Base-by-base conservation (phyloP, 1,284 basidiomycete species). In the Gastroboletus turbinatus region DNA sequence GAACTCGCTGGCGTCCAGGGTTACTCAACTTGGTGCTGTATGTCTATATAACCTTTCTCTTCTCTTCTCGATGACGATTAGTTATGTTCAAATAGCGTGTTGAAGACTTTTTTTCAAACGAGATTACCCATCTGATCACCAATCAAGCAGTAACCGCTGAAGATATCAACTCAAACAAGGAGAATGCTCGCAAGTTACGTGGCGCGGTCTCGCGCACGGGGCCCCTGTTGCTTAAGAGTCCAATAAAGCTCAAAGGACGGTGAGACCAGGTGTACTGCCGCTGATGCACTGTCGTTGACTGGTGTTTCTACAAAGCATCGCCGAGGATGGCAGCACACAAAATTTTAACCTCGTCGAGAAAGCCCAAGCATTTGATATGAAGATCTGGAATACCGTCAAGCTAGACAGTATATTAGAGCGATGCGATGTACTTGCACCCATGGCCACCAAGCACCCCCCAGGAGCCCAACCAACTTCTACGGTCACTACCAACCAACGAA, bases 41-140 rank as follows among this genome's bases (percentile, higher is more conserved):
- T 70, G 93, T 83, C 33, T 40, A 52, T 21, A 27, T 48, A 29
- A 27, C 46, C 0, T 17, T 8, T 43, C 4, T 53, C 21, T 16
- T 45, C 19, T 40, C 13, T 38, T 42, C 19, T 57, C 7, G 23
- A 21, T 21, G 51, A 48, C 23, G 2, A 57, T 40, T 52, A 14
- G 56, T 33, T 40, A 44, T 21, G 33, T 30, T 54, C 50, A 49
- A 39, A 60, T 64, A 94, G 92, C 78, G 77, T 45, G 80, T 94
- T 59, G 91, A 94, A 58, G 84, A 88, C 63, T 96, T 96, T 79
- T 95, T 96, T 73, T 92, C 89, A 21, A 87, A 82, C 53, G 82
- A 86, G 46, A 84, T 95, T 43, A 94, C 93, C 0, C 95, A 98
- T 73, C 81, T 97, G 61, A 87, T 98, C 67, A 90, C 89, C 63